These are phyloP conservation scores for Claviceps fusiformis DNA, from an alignment of 2,329 filamentous ascomycete species.

Conservation along the genomic window DNA sequence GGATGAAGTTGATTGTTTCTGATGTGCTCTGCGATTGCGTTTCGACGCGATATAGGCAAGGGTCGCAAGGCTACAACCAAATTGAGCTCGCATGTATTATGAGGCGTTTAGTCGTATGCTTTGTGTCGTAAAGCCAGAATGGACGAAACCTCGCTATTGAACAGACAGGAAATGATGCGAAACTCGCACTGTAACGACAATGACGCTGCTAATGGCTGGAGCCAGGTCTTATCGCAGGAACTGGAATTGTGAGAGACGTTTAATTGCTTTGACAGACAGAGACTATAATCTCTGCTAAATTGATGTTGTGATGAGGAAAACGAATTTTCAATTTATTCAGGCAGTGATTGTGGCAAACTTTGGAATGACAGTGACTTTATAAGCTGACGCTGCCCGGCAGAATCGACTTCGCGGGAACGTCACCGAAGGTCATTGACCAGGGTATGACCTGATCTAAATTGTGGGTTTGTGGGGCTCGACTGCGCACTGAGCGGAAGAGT, in stretches of 20 bases:
- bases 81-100: slow-evolving; percentile 28
- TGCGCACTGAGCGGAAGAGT: neutral
- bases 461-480: neutral
- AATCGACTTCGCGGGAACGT: slow-evolving; percentile 7
- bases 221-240: neutral
- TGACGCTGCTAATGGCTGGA: neutral
- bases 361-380: slow-evolving; percentile 5
- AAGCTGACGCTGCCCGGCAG: slow-evolving; percentile 3
- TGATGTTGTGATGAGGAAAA: neutral
- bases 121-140: neutral
- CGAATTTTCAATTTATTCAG: neutral
- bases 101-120: neutral
- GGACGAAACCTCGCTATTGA: neutral
- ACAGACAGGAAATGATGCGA: neutral
- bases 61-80: slow-evolving; percentile 23
- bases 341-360: slow-evolving; percentile 2
- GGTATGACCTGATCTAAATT: slow-evolving; percentile 2
- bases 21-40: slow-evolving; percentile 30
- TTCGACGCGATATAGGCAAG: slow-evolving; percentile 24
- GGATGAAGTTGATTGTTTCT: slow-evolving; percentile 48
- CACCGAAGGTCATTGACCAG: slow-evolving; percentile 5
- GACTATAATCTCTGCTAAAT: neutral
- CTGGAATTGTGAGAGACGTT: neutral
- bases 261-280: neutral
- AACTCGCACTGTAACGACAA: neutral